phyloP scores from a whole-genome alignment of 2,329 filamentous ascomycete genomes.

The Zymoseptoria ardabiliae region DNA sequence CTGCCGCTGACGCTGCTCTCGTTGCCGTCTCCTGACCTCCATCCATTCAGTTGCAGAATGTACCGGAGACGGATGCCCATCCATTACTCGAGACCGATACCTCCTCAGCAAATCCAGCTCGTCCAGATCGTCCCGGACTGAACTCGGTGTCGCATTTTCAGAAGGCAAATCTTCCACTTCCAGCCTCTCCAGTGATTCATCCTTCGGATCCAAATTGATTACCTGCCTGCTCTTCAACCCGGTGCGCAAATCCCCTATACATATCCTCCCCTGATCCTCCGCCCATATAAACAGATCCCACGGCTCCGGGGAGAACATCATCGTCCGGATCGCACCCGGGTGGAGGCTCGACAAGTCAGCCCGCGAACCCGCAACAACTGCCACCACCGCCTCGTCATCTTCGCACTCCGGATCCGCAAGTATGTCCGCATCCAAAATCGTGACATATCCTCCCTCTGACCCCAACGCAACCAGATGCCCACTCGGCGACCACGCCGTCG shows the following conservation, averaged over 20 bases:
- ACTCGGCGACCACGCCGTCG: conserved; percentile 67
- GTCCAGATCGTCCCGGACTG: conserved; percentile 40
- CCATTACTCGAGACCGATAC: conserved; percentile 31
- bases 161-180: conserved; percentile 19
- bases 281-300: conserved; percentile 91
- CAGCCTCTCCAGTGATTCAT: conserved; percentile 50
- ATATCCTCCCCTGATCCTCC: conserved; percentile 72
- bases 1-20: conserved; percentile 27
- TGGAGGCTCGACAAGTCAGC: conserved; percentile 47
- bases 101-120: conserved; percentile 35
- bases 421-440: conserved; percentile 57
- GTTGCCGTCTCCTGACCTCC: conserved; percentile 32
- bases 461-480: conserved; percentile 67
- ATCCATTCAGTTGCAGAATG: conserved; percentile 38
- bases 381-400: conserved; percentile 58
- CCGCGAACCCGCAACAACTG: conserved; percentile 70
- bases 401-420: conserved; percentile 32
- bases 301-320: conserved; percentile 84
- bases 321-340: conserved; percentile 75
- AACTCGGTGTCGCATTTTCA: conserved; percentile 31
- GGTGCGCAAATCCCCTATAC: conserved; percentile 64
- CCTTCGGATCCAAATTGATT: conserved; percentile 54
- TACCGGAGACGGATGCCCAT: conserved; percentile 27
- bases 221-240: conserved; percentile 63
- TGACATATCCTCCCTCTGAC: conserved; percentile 74